Percentiles rank a stretch among this genome's conserved stretches.
Conservation (phyloP, 1,284 basidiomycete species). For the Ceratobasidium sp. region DNA sequence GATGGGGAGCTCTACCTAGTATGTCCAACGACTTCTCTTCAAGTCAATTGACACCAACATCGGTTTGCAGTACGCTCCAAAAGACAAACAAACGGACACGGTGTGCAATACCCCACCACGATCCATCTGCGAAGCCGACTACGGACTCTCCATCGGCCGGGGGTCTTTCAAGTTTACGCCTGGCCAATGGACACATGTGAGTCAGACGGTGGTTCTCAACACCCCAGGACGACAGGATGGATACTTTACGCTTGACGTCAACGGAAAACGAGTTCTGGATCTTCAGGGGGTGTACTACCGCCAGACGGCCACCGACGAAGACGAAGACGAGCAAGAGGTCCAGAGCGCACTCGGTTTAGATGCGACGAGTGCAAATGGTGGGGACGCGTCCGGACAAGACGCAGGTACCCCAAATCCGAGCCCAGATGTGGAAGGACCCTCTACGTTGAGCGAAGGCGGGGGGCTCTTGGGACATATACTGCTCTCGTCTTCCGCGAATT, state of each 20-base stretch:
- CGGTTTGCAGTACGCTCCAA: constrained; percentile 49
- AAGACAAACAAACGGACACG: constrained; percentile 49
- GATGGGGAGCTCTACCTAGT: constrained; percentile 54
- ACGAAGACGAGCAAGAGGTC: constrained; percentile 26
- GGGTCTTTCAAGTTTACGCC: constrained; percentile 57
- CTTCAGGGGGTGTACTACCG: constrained; percentile 71
- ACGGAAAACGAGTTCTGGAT: constrained; percentile 58
- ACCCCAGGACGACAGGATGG: constrained; percentile 61
- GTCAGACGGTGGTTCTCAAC: constrained; percentile 53
- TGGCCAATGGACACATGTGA: constrained; percentile 52
- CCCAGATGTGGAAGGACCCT: constrained; percentile 2
- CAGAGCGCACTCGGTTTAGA: constrained; percentile 7
- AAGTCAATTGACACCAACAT: background rate
- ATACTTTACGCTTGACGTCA: constrained; percentile 60
- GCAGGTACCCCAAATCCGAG: constrained; percentile 20
- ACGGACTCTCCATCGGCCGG: constrained; percentile 56
- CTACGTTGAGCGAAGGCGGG: constrained; percentile 6
- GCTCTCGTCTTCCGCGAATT: background rate
- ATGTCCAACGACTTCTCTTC: constrained; percentile 27
- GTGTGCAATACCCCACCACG: constrained; percentile 50
- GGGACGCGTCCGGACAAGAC: constrained; percentile 16
- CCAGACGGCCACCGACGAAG: constrained; percentile 39
- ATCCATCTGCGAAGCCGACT: constrained; percentile 51
- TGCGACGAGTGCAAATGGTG: background rate
- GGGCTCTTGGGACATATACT: constrained; percentile 45